Evolutionary conservation across 1,139 yeast genomes (phyloP).

Genomic region (Oligophagozyma castellii): DNA sequence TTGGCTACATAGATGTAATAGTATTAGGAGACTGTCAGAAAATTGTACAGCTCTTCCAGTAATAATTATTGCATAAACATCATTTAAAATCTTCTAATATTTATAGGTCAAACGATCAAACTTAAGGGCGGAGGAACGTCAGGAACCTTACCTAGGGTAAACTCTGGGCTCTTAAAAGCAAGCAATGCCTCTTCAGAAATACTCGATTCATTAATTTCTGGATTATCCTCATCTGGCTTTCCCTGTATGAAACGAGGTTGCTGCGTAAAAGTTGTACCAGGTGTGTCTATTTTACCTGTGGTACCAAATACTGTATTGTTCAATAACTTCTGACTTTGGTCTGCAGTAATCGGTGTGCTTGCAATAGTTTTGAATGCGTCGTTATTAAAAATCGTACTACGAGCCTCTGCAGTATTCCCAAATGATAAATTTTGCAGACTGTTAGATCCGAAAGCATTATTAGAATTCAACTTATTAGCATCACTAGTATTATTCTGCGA

Average conservation of each 20-base stretch:
- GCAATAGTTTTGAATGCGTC: no score
- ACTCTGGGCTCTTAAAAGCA: slow-evolving; percentile 39
- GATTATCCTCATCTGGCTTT: no score
- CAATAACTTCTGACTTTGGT: no score
- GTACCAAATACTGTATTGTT: no score
- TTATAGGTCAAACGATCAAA: slow-evolving; percentile 6
- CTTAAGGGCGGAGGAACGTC: slow-evolving; percentile 60
- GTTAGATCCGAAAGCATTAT: background rate
- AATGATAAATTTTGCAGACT: no score
- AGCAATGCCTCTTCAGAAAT: slow-evolving; percentile 30
- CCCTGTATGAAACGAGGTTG: no score
- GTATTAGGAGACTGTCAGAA: slow-evolving; percentile 50
- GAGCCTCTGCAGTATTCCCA: background rate
- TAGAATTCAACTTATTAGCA: no score
- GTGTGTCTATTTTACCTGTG: no score
- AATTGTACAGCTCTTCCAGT: slow-evolving; percentile 9
- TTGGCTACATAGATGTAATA: slow-evolving; percentile 39
- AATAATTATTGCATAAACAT: slow-evolving; percentile 1
- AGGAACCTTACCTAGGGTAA: slow-evolving; percentile 59
- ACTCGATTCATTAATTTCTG: no score
- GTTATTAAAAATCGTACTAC: background rate
- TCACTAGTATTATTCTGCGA: background rate
- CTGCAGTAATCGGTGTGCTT: no score
- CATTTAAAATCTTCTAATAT: slow-evolving; percentile 1
- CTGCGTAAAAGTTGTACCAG: no score